These are phyloP conservation scores for Ilyonectria sp. DNA, from an alignment of 2,329 filamentous ascomycete genomes.

Conservation along the genomic window DNA sequence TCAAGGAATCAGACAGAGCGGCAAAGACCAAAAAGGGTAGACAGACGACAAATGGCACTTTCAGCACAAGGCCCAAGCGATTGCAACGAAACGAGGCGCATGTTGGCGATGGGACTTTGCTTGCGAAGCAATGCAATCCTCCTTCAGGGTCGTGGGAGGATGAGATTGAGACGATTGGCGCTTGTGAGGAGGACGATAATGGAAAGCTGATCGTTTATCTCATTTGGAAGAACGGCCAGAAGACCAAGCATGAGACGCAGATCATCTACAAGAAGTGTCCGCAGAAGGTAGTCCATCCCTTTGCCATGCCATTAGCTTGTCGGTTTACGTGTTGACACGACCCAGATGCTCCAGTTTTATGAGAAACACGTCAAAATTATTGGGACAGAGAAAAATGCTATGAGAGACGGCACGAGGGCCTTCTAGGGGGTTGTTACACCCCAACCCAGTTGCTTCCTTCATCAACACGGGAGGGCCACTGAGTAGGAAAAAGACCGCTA, in stretches of 20 bases:
- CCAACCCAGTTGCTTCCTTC: background rate
- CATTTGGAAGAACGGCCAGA: conserved; percentile 80
- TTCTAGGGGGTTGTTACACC: background rate
- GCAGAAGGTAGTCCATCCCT: conserved; percentile 73
- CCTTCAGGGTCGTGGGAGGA: conserved; percentile 85
- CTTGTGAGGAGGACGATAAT: conserved; percentile 75
- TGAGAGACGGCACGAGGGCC: background rate
- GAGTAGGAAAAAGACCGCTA: background rate
- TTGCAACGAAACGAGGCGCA: conserved; percentile 65
- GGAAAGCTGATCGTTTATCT: conserved; percentile 78
- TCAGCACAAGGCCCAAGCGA: conserved; percentile 60
- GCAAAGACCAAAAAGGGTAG: conserved; percentile 72
- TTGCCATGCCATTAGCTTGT: background rate
- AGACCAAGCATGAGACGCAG: conserved; percentile 79
- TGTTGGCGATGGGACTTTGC: conserved; percentile 64
- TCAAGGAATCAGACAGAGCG: conserved; percentile 66
- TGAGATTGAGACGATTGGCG: conserved; percentile 78
- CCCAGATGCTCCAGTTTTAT: conserved; percentile 73
- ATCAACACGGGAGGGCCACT: background rate
- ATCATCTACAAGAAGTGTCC: conserved; percentile 83
- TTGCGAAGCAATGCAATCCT: conserved; percentile 71
- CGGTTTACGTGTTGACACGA: conserved; percentile 12
- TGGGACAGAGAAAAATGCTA: conserved; percentile 52
- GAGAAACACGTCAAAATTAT: conserved; percentile 71
- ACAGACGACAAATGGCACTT: conserved; percentile 59